Evolutionary conservation across 768 basidiomycete genomes (phyloP).

Genomic region (Mycena indigotica): DNA sequence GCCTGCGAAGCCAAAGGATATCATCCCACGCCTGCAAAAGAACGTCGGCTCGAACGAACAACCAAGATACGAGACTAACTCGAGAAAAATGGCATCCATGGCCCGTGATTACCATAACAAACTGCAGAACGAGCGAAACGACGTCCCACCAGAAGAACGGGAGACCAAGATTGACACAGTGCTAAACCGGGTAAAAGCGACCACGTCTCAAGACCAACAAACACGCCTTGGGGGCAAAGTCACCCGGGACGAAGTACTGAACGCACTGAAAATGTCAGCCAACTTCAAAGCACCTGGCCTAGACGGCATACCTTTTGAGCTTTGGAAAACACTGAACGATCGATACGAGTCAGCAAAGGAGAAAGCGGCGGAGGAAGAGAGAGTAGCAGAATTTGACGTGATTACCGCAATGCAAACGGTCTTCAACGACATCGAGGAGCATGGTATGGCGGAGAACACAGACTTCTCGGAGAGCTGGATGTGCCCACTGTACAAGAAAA

Average conservation of each 20-base stretch:
- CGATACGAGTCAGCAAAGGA: not conserved
- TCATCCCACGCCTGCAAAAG: not conserved
- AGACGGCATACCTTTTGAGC: not conserved
- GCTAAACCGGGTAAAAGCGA: not conserved
- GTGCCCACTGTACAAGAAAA: conserved; percentile 19
- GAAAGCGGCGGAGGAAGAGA: not conserved
- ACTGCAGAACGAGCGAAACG: not conserved
- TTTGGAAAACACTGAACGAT: not conserved
- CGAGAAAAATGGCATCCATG: not conserved
- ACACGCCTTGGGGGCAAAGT: not conserved
- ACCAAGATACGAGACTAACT: not conserved
- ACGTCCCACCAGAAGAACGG: not conserved
- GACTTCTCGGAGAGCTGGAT: conserved; percentile 26
- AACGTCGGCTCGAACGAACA: not conserved
- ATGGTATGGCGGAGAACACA: conserved; percentile 2
- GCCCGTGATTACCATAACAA: not conserved
- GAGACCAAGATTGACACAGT: not conserved
- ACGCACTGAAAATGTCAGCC: not conserved
- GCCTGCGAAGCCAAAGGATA: not conserved
- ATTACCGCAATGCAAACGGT: conserved; percentile 8
- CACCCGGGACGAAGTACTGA: not conserved
- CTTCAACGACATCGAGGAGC: not conserved
- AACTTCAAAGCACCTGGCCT: not conserved
- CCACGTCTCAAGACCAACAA: not conserved
- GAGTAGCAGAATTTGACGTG: not conserved